These are phyloP conservation scores for Jaenimonas drosophilae DNA, from an alignment of 208 protist species.

Conservation along the genomic window DNA sequence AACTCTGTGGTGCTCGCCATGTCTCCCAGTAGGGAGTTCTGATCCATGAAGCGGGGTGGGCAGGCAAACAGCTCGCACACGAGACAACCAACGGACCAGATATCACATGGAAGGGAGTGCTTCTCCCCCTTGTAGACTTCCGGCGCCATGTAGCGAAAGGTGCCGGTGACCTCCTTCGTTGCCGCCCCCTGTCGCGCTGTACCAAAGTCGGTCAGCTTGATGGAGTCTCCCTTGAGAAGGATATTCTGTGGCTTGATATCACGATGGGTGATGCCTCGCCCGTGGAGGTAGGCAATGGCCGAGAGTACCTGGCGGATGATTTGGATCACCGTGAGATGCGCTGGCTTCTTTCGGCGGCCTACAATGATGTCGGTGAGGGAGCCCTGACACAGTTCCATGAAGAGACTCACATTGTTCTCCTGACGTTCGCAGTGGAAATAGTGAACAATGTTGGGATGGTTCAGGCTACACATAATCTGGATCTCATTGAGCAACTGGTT, in stretches of 20 bases:
- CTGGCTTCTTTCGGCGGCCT: conserved; percentile 32
- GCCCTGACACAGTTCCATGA: conserved; percentile 88
- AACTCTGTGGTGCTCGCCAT: conserved; percentile 36
- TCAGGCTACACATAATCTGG: conserved; percentile 87
- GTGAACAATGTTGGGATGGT: conserved; percentile 90
- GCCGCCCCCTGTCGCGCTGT: conserved; percentile 62
- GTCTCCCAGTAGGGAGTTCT: conserved; percentile 43
- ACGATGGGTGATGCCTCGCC: conserved; percentile 96
- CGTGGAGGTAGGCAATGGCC: conserved; percentile 95
- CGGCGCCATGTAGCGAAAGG: conserved; percentile 90
- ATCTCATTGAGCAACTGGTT: conserved; percentile 84
- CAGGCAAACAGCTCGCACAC: conserved; percentile 83
- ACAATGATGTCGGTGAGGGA: conserved; percentile 78
- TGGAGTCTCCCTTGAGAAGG: conserved; percentile 68
- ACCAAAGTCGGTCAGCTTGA: conserved; percentile 98
- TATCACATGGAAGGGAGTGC: conserved; percentile 82
- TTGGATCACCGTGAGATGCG: conserved; percentile 46
- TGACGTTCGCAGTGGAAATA: conserved; percentile 88
- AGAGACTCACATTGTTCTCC: conserved; percentile 79
- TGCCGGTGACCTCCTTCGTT: conserved; percentile 75
- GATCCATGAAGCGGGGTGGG: conserved; percentile 72
- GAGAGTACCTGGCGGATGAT: conserved; percentile 93
- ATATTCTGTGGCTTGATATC: conserved; percentile 98
- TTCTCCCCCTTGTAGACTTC: conserved; percentile 80
- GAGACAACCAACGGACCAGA: conserved; percentile 89